Evolutionary conservation across 176 grass and related monocot genomes (phyloP).

Genomic region (Microstegium vimineum): DNA sequence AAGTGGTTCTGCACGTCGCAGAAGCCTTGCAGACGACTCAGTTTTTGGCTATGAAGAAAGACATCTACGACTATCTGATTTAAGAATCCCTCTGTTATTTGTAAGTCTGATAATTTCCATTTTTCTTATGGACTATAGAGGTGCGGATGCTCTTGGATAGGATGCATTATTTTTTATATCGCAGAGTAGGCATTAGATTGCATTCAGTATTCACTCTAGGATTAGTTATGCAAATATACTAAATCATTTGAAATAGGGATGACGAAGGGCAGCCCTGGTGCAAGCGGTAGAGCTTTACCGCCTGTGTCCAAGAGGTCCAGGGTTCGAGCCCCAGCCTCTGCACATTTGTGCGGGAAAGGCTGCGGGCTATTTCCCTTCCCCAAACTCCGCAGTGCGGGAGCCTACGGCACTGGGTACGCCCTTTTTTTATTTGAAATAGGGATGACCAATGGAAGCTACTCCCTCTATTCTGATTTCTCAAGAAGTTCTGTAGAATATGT

Average conservation of each 20-base stretch:
- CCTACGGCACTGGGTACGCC: too few species aligned
- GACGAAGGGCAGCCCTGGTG: too few species aligned
- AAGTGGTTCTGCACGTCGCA: constrained; percentile 34
- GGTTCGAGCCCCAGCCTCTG: too few species aligned
- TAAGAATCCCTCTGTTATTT: constrained; percentile 89
- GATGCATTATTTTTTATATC: constrained; percentile 8
- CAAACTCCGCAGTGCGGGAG: too few species aligned
- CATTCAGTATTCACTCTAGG: background rate
- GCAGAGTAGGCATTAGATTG: background rate
- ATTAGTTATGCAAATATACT: constrained; percentile 24
- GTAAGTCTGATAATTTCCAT: constrained; percentile 47
- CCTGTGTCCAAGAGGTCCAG: too few species aligned
- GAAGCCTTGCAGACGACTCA: constrained; percentile 36
- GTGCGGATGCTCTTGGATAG: background rate
- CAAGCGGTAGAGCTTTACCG: too few species aligned
- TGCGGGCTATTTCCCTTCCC: too few species aligned
- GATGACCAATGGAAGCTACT: constrained; percentile 5
- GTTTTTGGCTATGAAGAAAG: constrained; percentile 59
- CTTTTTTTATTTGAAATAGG: too few species aligned
- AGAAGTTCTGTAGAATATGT: background rate
- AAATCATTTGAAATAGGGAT: constrained; percentile 9
- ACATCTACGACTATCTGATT: constrained; percentile 71
- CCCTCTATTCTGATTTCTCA: background rate
- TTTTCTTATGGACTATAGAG: constrained; percentile 8
- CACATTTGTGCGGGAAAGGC: too few species aligned